Evolutionary conservation across 2,329 filamentous ascomycete species (phyloP).

Genomic region (Apiospora kogelbergensis): DNA sequence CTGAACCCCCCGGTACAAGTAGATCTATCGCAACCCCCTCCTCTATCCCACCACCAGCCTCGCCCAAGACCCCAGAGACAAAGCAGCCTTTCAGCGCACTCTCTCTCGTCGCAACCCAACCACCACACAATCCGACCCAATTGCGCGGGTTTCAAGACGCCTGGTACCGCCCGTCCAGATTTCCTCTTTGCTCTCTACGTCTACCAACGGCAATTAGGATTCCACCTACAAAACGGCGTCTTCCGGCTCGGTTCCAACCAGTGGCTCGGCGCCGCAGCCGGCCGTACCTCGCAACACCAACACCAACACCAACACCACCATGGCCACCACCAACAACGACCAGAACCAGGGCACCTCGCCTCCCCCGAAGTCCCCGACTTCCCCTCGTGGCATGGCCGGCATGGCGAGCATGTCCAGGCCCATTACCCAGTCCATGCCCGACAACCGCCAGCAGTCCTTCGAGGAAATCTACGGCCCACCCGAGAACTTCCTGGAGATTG

Average conservation of each 20-base stretch:
- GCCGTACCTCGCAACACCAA: background rate
- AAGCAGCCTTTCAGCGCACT: background rate
- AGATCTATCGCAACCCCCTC: background rate
- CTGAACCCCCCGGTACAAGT: too few species aligned
- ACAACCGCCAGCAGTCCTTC: constrained; percentile 87
- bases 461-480: constrained; percentile 98
- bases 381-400: constrained; percentile 26
- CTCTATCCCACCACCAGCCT: background rate
- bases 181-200: background rate
- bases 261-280: constrained; percentile 13
- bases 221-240: constrained; percentile 8
- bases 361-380: constrained; percentile 5
- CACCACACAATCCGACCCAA: background rate
- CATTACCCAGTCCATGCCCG: constrained; percentile 66
- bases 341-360: constrained; percentile 7
- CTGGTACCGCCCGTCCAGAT: background rate
- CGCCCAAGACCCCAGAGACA: background rate
- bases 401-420: constrained; percentile 43
- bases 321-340: constrained; percentile 3
- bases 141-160: background rate
- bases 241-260: constrained; percentile 9
- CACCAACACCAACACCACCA: background rate
- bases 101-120: background rate
- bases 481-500: constrained; percentile 98
- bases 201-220: background rate